phyloP scores from a whole-genome alignment of 2,329 filamentous ascomycete species.

The Nannizziopsis barbatae region DNA sequence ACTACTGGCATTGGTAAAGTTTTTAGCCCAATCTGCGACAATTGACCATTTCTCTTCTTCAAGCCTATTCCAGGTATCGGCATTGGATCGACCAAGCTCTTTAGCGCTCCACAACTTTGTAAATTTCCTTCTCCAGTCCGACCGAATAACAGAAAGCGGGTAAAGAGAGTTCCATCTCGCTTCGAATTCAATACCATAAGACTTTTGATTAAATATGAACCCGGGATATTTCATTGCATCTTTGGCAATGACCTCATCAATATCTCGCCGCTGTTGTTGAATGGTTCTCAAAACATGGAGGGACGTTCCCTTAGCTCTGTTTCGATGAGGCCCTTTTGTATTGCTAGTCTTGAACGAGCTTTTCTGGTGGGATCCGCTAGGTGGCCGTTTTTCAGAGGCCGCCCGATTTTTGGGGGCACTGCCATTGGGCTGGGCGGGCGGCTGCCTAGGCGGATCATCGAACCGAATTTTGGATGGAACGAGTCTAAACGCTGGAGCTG shows the following conservation, averaged over 20 bases:
- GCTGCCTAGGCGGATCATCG: too few relatives aligned
- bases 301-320: too few relatives aligned
- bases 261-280: neutral
- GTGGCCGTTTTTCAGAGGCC: too few relatives aligned
- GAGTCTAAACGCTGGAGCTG: too few relatives aligned
- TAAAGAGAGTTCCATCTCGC: conserved; percentile 9
- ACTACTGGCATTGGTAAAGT: neutral
- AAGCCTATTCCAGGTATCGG: conserved; percentile 3
- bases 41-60: neutral
- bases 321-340: too few relatives aligned
- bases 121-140: conserved; percentile 4
- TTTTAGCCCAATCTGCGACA: conserved; percentile 1
- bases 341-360: too few relatives aligned
- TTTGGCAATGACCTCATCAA: neutral
- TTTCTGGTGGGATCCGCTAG: too few relatives aligned
- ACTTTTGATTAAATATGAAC: conserved; percentile 1
- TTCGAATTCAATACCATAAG: conserved; percentile 7
- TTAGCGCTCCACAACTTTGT: neutral
- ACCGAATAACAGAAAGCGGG: neutral
- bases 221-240: neutral
- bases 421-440: too few relatives aligned
- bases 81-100: neutral
- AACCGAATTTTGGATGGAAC: too few relatives aligned
- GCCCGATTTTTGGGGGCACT: too few relatives aligned
- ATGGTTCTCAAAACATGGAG: neutral